Conservation (phyloP, 2,329 filamentous ascomycete genomes). For the Pseudomassariella vexata region DNA sequence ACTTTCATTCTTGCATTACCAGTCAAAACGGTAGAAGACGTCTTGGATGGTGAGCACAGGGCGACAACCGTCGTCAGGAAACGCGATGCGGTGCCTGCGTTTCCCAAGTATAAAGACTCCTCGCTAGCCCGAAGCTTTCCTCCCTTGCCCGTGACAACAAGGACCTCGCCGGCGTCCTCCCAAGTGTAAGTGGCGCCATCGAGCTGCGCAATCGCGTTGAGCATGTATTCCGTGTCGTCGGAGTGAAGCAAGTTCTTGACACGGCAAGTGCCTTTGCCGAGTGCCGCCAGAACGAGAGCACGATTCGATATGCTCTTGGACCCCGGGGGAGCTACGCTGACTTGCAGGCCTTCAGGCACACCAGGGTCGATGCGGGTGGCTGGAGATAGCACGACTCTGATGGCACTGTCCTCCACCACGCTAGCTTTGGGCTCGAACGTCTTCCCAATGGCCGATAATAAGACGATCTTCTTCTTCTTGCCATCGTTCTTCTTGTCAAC, state of each 20-base stretch:
- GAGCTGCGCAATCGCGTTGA: conserved; percentile 80
- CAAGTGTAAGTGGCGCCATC: conserved; percentile 85
- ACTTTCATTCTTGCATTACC: conserved; percentile 97
- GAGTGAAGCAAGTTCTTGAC: conserved; percentile 93
- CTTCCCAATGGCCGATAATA: conserved; percentile 83
- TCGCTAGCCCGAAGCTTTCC: conserved; percentile 72
- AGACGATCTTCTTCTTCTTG: conserved; percentile 88
- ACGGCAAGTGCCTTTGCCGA: conserved; percentile 78
- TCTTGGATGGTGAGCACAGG: conserved; percentile 63
- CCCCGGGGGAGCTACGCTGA: conserved; percentile 81
- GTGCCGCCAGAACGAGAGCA: conserved; percentile 85
- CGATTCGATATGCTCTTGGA: conserved; percentile 98
- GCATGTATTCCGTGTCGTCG: conserved; percentile 95
- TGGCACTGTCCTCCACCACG: conserved; percentile 79
- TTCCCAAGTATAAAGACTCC: conserved; percentile 83
- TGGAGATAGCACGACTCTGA: conserved; percentile 76
- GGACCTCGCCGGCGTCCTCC: conserved; percentile 89
- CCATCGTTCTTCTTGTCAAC: conserved; percentile 99
- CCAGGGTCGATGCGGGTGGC: conserved; percentile 70
- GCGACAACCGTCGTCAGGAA: conserved; percentile 91
- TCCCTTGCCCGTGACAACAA: conserved; percentile 87
- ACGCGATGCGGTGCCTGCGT: conserved; percentile 91
- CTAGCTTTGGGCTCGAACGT: conserved; percentile 85
- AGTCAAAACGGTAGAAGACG: conserved; percentile 72
- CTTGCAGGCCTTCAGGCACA: conserved; percentile 57